These are phyloP conservation scores for Acanthamoeba sp. DNA, from an alignment of 208 protist species.

Conservation along the genomic window DNA sequence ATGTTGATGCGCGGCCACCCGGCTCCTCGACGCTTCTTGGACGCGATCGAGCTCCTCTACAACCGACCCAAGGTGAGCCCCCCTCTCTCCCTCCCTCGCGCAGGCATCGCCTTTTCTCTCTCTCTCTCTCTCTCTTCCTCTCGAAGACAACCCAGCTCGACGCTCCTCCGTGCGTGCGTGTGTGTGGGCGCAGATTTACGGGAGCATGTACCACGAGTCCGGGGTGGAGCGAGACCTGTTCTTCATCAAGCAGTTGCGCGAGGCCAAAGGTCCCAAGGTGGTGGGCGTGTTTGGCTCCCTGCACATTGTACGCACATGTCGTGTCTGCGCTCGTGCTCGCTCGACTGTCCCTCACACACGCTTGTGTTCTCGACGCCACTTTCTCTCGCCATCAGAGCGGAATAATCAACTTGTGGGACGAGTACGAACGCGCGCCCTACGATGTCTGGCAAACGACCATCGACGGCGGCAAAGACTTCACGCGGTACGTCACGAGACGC, in stretches of 20 bases:
- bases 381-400: background rate
- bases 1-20: background rate
- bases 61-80: background rate
- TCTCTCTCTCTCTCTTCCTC: too few species aligned
- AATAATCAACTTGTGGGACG: constrained; percentile 12
- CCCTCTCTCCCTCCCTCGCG: too few species aligned
- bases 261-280: background rate
- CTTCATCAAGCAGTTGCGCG: constrained; percentile 16
- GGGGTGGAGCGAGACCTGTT: background rate
- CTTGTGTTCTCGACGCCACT: too few species aligned
- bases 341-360: background rate
- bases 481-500: background rate
- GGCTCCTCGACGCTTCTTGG: background rate
- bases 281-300: background rate
- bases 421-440: constrained; percentile 1
- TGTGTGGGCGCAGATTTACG: background rate
- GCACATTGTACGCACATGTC: background rate
- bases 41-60: background rate
- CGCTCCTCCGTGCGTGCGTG: background rate
- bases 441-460: background rate
- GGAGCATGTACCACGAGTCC: constrained; percentile 12
- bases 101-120: too few species aligned
- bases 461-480: background rate
- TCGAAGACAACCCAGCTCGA: too few species aligned
- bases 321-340: too few species aligned